A percentile compares a stretch with the other conserved stretches of the same genome.
These are phyloP conservation scores for Rheum nobile DNA, from an alignment of 148 eudicot genomes.

Conservation along the genomic window DNA sequence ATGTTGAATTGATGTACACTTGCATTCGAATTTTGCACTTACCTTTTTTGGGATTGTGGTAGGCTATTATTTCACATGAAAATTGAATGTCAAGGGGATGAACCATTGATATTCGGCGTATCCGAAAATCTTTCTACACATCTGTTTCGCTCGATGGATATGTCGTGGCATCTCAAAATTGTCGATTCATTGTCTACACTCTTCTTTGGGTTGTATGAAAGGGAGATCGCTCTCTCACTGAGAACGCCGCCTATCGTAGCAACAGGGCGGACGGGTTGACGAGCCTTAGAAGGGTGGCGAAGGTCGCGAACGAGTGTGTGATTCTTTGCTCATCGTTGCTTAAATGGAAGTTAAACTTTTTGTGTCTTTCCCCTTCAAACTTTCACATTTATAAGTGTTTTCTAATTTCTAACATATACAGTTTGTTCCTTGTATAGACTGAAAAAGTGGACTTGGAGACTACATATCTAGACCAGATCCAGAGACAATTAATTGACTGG, in stretches of 20 bases:
- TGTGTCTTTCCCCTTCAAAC: not conserved
- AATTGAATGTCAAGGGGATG: too few species aligned
- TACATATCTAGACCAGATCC: conserved; percentile 20
- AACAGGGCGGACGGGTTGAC: too few species aligned
- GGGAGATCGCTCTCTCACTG: too few species aligned
- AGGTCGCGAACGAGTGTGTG: too few species aligned
- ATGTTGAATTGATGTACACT: not conserved
- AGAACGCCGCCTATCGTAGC: too few species aligned
- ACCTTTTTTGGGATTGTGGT: not conserved
- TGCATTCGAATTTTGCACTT: not conserved
- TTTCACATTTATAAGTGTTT: not conserved
- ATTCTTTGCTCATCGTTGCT: not conserved
- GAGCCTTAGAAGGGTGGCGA: too few species aligned
- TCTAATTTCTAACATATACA: not conserved
- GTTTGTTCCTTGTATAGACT: conserved; percentile 10
- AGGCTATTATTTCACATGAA: not conserved
- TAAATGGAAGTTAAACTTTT: not conserved
- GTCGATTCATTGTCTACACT: too few species aligned
- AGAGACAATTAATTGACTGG: conserved; percentile 7
- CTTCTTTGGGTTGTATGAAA: too few species aligned
- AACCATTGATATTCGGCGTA: too few species aligned
- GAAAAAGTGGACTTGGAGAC: conserved; percentile 26
- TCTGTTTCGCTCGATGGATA: too few species aligned
- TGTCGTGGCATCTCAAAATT: too few species aligned
- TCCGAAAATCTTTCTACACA: too few species aligned